These are phyloP conservation scores for Magnolia officinalis DNA, from an alignment of 164 flowering plant genomes.

Conservation along the genomic window DNA sequence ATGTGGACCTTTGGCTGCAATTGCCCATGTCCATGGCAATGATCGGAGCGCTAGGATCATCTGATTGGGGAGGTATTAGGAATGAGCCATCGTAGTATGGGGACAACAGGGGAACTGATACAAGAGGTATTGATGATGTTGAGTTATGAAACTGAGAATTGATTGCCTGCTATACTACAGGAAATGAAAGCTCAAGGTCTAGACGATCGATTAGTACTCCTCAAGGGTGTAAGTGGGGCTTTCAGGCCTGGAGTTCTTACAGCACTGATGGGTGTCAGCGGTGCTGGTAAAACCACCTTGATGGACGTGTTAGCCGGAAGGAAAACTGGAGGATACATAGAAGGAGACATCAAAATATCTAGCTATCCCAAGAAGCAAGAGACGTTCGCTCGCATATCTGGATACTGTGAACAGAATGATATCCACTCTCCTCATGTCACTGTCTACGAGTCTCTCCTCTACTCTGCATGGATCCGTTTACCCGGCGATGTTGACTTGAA, in stretches of 20 bases:
- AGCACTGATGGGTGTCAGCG: constrained; percentile 72
- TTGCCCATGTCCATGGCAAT: not conserved
- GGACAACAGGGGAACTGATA: no score
- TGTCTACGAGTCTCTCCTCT: not conserved
- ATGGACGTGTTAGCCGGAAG: constrained; percentile 47
- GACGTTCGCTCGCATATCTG: constrained; percentile 1
- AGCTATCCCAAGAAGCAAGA: constrained; percentile 5
- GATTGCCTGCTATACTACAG: constrained; percentile 18
- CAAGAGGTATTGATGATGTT: not conserved
- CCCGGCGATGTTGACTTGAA: not conserved
- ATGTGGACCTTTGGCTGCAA: not conserved
- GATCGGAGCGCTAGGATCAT: not conserved
- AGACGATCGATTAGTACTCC: constrained; percentile 45
- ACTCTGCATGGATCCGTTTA: not conserved
- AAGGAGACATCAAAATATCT: not conserved
- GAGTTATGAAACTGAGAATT: not conserved
- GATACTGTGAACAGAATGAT: constrained; percentile 1
- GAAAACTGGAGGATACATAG: constrained; percentile 1
- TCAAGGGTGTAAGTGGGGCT: constrained; percentile 59
- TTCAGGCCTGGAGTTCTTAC: constrained; percentile 74
- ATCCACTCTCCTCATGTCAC: not conserved
- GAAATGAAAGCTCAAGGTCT: constrained; percentile 61
- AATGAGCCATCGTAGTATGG: no score
- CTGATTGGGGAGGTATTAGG: no score
- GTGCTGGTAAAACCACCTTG: constrained; percentile 71